Evolutionary conservation across 176 grass and related monocot species (phyloP).

Genomic region (Paspalum vaginatum): DNA sequence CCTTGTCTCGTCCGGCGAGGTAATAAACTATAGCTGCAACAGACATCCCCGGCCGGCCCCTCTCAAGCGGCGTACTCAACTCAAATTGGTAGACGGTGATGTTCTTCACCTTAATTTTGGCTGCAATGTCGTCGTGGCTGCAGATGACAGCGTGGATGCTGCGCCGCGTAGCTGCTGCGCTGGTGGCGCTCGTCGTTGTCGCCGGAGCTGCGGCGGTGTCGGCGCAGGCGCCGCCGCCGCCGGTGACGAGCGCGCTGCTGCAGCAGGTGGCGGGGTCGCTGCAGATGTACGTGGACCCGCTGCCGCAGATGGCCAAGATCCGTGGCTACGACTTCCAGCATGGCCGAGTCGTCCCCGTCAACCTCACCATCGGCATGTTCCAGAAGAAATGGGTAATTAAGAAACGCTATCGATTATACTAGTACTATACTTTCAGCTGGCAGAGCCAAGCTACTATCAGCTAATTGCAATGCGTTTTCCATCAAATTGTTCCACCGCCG

Average conservation of each 20-base stretch:
- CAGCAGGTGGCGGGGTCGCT: slow-evolving; percentile 52
- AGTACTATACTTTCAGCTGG: too few relatives aligned
- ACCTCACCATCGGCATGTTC: slow-evolving; percentile 71
- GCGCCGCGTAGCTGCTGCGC: background rate
- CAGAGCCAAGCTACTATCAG: too few relatives aligned
- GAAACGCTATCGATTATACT: background rate
- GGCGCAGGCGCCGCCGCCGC: background rate
- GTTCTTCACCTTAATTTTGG: background rate
- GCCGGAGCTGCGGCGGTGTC: background rate
- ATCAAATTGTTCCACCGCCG: too few relatives aligned
- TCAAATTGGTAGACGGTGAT: too few relatives aligned
- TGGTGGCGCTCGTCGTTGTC: background rate
- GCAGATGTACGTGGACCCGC: slow-evolving; percentile 57
- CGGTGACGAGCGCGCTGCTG: slow-evolving; percentile 25
- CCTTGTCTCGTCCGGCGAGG: too few relatives aligned
- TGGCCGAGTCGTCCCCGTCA: slow-evolving; percentile 38
- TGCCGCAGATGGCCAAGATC: slow-evolving; percentile 62
- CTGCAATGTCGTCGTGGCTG: background rate
- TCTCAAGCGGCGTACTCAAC: too few relatives aligned
- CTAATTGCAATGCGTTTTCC: too few relatives aligned
- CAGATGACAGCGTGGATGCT: slow-evolving; percentile 7
- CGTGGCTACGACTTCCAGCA: slow-evolving; percentile 33
- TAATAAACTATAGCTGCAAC: too few relatives aligned
- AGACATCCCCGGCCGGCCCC: too few relatives aligned
- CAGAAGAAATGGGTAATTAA: slow-evolving; percentile 52